Conservation (phyloP, 495 filamentous ascomycete species). For the Cercophora newfieldiana region DNA sequence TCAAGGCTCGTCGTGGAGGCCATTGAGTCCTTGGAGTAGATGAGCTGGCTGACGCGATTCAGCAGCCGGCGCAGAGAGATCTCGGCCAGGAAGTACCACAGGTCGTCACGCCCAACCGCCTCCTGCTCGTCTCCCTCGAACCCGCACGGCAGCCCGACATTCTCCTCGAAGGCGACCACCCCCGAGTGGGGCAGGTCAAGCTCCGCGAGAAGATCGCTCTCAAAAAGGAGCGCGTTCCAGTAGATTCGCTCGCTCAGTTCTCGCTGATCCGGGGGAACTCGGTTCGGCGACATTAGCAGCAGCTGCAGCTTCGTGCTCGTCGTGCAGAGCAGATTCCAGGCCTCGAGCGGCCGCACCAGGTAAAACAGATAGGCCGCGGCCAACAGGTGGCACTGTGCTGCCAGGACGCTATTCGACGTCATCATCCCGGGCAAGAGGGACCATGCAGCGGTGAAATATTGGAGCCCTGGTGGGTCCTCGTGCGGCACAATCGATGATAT, state of each 20-base stretch:
- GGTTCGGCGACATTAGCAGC: constrained; percentile 67
- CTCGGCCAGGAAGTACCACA: constrained; percentile 84
- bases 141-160: constrained; percentile 72
- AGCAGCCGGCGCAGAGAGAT: constrained; percentile 74
- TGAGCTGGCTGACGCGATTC: constrained; percentile 77
- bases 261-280: constrained; percentile 65
- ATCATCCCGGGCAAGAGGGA: constrained; percentile 72
- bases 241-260: constrained; percentile 75
- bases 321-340: constrained; percentile 76
- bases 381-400: constrained; percentile 76
- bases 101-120: constrained; percentile 66
- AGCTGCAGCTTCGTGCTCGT: constrained; percentile 80
- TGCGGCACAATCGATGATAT: constrained; percentile 71
- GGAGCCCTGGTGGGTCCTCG: constrained; percentile 71
- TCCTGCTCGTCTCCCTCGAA: constrained; percentile 71
- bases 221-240: constrained; percentile 80
- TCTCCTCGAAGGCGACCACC: constrained; percentile 76
- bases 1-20: constrained; percentile 69
- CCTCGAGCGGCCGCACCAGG: constrained; percentile 75
- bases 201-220: constrained; percentile 79
- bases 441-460: constrained; percentile 81
- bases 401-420: constrained; percentile 72
- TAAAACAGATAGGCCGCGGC: constrained; percentile 82
- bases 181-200: constrained; percentile 80
- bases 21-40: constrained; percentile 72